Evolutionary conservation across 164 flowering plant species (phyloP).

Genomic region (Pachysandra terminalis): DNA sequence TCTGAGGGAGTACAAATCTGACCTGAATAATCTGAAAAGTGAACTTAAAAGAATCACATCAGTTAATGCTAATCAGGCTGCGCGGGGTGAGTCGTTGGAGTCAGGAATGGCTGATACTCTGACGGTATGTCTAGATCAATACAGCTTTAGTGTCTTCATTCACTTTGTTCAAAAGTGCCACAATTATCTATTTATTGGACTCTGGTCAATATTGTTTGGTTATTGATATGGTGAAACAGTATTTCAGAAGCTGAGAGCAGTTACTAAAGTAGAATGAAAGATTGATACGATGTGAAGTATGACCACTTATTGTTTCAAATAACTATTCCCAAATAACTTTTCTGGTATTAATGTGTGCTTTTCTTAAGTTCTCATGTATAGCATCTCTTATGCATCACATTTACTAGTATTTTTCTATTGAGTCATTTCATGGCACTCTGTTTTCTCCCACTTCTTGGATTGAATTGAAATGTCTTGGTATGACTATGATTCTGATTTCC

Average conservation of each 20-base stretch:
- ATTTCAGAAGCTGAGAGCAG: too few species aligned
- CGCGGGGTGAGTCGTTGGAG: conserved; percentile 30
- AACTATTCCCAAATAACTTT: too few species aligned
- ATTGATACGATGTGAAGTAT: background rate
- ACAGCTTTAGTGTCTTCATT: background rate
- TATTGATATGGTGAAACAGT: background rate
- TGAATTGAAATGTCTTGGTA: background rate
- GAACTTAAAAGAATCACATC: conserved; percentile 29
- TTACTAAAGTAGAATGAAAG: background rate
- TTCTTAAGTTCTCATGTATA: too few species aligned
- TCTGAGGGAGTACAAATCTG: conserved; percentile 35
- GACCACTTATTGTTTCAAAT: background rate
- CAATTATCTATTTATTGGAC: background rate
- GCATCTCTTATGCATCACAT: too few species aligned
- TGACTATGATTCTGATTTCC: background rate
- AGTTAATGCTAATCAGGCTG: conserved; percentile 24
- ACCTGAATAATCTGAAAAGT: conserved; percentile 30
- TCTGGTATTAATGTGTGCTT: too few species aligned
- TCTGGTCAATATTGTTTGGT: background rate
- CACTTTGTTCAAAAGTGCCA: background rate
- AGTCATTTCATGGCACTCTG: background rate
- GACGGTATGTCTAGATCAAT: conserved; percentile 13
- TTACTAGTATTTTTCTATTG: too few species aligned
- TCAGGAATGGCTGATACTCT: conserved; percentile 28
- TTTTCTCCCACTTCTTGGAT: background rate